These are phyloP conservation scores for Aspergillus hancockii DNA, from an alignment of 495 filamentous ascomycete genomes.

Conservation along the genomic window DNA sequence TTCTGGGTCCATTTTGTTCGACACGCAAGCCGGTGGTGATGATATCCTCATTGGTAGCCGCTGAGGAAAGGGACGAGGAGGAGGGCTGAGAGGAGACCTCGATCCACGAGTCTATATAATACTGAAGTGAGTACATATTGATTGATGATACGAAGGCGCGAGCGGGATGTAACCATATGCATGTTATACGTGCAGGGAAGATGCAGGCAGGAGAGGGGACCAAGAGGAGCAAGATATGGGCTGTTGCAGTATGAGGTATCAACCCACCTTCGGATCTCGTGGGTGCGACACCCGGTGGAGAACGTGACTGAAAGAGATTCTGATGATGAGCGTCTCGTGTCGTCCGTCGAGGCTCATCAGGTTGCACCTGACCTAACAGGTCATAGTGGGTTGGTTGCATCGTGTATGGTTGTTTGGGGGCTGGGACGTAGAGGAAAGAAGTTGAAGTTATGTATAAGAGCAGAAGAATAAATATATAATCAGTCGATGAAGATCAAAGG, in stretches of 20 bases:
- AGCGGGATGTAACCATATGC: slow-evolving; percentile 14
- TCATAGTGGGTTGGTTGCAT: slow-evolving; percentile 53
- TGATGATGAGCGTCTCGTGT: slow-evolving; percentile 42
- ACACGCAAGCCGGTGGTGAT: slow-evolving; percentile 83
- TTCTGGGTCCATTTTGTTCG: slow-evolving; percentile 47
- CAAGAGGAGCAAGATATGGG: slow-evolving; percentile 19
- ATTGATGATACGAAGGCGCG: slow-evolving; percentile 14
- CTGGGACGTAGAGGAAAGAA: background rate
- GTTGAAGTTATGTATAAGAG: slow-evolving; percentile 6
- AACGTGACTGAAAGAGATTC: slow-evolving; percentile 36
- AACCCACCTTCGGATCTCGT: slow-evolving; percentile 52
- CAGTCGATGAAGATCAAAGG: slow-evolving; percentile 1
- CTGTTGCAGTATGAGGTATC: slow-evolving; percentile 10
- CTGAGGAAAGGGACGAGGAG: slow-evolving; percentile 84
- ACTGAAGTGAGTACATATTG: slow-evolving; percentile 54
- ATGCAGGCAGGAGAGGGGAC: slow-evolving; percentile 14
- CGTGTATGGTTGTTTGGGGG: slow-evolving; percentile 9
- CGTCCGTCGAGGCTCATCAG: slow-evolving; percentile 40
- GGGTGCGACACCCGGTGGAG: slow-evolving; percentile 35
- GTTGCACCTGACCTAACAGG: slow-evolving; percentile 44
- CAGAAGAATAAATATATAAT: slow-evolving; percentile 9
- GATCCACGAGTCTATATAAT: slow-evolving; percentile 89
- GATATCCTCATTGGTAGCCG: slow-evolving; percentile 74
- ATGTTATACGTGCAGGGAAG: slow-evolving; percentile 20
- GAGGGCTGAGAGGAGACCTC: slow-evolving; percentile 93